These are phyloP conservation scores for Arachis monticola DNA, from an alignment of 331 rosid genomes.

Conservation along the genomic window DNA sequence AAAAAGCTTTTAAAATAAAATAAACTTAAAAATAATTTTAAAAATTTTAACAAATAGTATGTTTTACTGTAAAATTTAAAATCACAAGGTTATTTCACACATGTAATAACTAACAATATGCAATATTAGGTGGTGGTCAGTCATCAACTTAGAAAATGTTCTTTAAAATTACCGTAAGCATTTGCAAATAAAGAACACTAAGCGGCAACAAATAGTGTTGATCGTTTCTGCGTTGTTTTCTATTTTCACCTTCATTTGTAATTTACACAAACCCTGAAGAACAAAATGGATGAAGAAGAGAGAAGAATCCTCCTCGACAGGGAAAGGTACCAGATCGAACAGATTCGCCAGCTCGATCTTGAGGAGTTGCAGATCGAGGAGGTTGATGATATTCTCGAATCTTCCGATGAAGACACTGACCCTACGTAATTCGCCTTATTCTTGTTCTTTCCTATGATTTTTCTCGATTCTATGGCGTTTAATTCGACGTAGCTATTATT, in stretches of 20 bases:
- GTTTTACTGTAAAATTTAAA: too few relatives aligned
- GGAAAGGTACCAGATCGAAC: conserved; percentile 88
- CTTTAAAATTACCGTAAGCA: too few relatives aligned
- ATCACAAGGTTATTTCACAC: too few relatives aligned
- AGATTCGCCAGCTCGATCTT: conserved; percentile 84
- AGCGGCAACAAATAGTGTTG: neutral
- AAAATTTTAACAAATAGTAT: too few relatives aligned
- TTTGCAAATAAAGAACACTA: too few relatives aligned
- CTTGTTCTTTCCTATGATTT: neutral
- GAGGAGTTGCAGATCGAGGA: conserved; percentile 86
- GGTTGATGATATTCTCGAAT: conserved; percentile 63
- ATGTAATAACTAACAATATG: too few relatives aligned
- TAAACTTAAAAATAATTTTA: too few relatives aligned
- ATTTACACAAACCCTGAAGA: neutral
- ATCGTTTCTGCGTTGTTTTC: neutral
- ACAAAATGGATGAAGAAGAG: conserved; percentile 57
- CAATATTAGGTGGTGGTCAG: too few relatives aligned
- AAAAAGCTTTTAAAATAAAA: too few relatives aligned
- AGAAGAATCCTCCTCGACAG: conserved; percentile 60
- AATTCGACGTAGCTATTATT: neutral
- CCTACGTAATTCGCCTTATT: conserved; percentile 15
- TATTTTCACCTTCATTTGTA: neutral
- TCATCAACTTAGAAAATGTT: too few relatives aligned
- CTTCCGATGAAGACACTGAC: conserved; percentile 58
- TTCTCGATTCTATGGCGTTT: neutral